A percentile compares a stretch with the other conserved stretches of the same genome.
Evolutionary conservation across 176 grass and related monocot species (phyloP).

Genomic region (Leersia perrieri): DNA sequence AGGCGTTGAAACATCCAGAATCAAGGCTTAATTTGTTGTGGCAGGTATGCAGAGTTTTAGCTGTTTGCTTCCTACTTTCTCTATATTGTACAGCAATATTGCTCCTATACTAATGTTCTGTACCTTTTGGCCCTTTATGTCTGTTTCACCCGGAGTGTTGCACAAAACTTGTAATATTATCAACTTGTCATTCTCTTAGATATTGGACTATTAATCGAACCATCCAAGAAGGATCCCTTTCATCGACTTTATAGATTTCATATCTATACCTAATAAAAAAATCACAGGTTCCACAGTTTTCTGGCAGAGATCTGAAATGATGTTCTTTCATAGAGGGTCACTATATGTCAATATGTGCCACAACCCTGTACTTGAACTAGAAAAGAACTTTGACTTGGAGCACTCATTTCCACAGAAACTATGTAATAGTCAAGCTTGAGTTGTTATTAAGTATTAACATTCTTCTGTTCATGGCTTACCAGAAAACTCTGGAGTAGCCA

Average conservation of each 20-base stretch:
- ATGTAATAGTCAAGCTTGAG: background rate
- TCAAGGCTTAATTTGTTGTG: slow-evolving; percentile 18
- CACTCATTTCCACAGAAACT: background rate
- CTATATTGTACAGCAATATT: background rate
- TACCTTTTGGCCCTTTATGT: slow-evolving; percentile 4
- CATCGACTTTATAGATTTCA: background rate
- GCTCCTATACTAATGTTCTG: background rate
- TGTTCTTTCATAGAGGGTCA: background rate
- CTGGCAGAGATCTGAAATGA: background rate
- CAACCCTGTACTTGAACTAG: background rate
- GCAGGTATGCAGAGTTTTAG: slow-evolving; percentile 1
- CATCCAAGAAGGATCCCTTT: slow-evolving; percentile 3
- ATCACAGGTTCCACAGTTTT: background rate
- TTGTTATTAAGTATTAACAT: slow-evolving; percentile 18
- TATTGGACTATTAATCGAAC: background rate
- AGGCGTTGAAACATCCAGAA: background rate
- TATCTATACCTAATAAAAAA: background rate
- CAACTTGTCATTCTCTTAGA: background rate
- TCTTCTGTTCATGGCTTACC: background rate
- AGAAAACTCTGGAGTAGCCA: background rate
- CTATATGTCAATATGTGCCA: background rate
- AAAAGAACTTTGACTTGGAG: background rate
- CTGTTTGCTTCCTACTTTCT: background rate
- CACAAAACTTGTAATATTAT: background rate
- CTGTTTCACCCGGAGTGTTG: slow-evolving; percentile 3